A percentile compares a stretch with the other conserved stretches of the same genome.
Conservation (phyloP, 345 rosid genomes). For the Camelina laxa region DNA sequence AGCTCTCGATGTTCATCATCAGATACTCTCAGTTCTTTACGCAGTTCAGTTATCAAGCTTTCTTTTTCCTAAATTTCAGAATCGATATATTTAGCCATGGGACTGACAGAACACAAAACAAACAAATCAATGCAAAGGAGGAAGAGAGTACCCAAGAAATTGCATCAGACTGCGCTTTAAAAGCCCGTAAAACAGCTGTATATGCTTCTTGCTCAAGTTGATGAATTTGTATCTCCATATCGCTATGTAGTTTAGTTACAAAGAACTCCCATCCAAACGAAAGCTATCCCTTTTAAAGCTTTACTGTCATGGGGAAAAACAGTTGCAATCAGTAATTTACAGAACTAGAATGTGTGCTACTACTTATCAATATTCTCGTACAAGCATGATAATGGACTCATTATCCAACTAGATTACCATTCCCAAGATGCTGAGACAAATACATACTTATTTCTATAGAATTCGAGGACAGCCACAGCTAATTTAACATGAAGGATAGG, state of each 20-base stretch:
- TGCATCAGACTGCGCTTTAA: slow-evolving; percentile 98
- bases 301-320: slow-evolving; percentile 7
- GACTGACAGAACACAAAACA: slow-evolving; percentile 7
- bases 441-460: background rate
- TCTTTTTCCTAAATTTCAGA: slow-evolving; percentile 76
- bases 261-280: slow-evolving; percentile 41
- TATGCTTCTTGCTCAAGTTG: slow-evolving; percentile 97
- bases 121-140: slow-evolving; percentile 15
- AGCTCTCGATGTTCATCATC: slow-evolving; percentile 98
- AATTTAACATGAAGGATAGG: background rate
- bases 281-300: slow-evolving; percentile 15
- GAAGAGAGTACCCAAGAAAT: slow-evolving; percentile 81
- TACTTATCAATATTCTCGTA: background rate
- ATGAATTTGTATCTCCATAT: slow-evolving; percentile 93
- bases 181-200: slow-evolving; percentile 88
- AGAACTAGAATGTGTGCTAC: background rate
- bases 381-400: background rate
- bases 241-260: slow-evolving; percentile 37
- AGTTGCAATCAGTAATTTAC: slow-evolving; percentile 9
- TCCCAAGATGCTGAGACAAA: slow-evolving; percentile 8
- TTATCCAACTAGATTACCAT: slow-evolving; percentile 2
- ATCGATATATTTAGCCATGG: slow-evolving; percentile 18
- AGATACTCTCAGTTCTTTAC: slow-evolving; percentile 93
- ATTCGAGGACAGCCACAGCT: background rate
- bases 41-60: slow-evolving; percentile 88